Percentiles rank a stretch among this genome's conserved stretches.
Evolutionary conservation across 208 protist species (phyloP).

Genomic region (Leishmania arabica): DNA sequence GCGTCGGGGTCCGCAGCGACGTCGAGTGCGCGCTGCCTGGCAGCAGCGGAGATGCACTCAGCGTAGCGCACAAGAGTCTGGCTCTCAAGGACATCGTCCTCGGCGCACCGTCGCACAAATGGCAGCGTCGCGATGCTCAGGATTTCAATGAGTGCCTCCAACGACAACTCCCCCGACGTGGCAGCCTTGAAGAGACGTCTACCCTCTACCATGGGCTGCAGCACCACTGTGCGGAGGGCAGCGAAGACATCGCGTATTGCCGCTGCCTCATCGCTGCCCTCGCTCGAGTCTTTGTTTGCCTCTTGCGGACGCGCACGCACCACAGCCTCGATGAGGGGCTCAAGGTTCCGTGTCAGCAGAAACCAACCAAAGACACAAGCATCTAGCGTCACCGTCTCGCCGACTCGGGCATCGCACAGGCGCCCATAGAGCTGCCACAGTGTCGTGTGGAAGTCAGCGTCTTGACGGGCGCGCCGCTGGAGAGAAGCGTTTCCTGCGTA

Average conservation of each 20-base stretch:
- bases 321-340: constrained; percentile 33
- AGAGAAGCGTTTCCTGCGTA: constrained; percentile 38
- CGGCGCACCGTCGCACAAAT: constrained; percentile 20
- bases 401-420: constrained; percentile 37
- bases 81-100: background rate
- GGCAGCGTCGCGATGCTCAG: constrained; percentile 16
- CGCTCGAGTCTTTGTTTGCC: background rate
- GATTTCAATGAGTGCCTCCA: constrained; percentile 38
- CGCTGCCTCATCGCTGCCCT: background rate
- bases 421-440: constrained; percentile 47
- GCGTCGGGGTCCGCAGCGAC: background rate
- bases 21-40: constrained; percentile 11
- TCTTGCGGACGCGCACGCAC: background rate
- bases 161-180: constrained; percentile 5
- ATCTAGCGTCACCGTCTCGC: constrained; percentile 57
- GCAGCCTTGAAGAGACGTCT: background rate
- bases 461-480: constrained; percentile 16
- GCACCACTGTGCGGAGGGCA: constrained; percentile 28
- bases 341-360: constrained; percentile 31
- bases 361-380: constrained; percentile 61
- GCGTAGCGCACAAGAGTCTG: constrained; percentile 12
- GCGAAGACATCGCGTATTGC: constrained; percentile 30
- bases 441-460: constrained; percentile 21
- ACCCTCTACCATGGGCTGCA: constrained; percentile 5
- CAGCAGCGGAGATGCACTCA: constrained; percentile 3